These are phyloP conservation scores for Triticum turgidum DNA, from an alignment of 176 grass and related monocot species.

Conservation along the genomic window DNA sequence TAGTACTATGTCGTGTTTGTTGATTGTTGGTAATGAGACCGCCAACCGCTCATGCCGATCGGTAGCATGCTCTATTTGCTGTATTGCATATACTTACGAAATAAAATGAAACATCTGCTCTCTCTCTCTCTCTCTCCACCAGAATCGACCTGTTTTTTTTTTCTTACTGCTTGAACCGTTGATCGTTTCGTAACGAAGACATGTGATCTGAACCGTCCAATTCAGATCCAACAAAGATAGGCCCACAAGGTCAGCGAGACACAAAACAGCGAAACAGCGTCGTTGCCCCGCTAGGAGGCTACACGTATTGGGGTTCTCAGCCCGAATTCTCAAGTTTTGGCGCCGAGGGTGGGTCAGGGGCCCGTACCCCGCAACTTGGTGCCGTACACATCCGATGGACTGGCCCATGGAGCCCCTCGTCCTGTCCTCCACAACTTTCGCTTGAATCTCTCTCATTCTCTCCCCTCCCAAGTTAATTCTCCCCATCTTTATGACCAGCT, in stretches of 20 bases:
- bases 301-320: not conserved
- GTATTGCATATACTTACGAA: no score
- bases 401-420: not conserved
- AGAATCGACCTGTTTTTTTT: not conserved
- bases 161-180: not conserved
- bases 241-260: not conserved
- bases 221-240: not conserved
- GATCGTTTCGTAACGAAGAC: not conserved
- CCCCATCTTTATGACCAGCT: not conserved
- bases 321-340: not conserved
- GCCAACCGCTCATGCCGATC: no score
- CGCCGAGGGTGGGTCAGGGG: not conserved
- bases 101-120: no score
- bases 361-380: not conserved
- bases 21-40: no score
- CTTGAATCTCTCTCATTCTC: not conserved
- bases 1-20: no score
- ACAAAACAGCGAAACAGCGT: slow-evolving; percentile 2
- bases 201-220: not conserved
- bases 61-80: no score
- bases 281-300: not conserved
- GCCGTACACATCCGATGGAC: not conserved
- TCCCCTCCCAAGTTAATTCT: not conserved
- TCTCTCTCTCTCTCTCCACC: no score
- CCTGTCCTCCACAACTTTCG: slow-evolving; percentile 12